Percentiles rank a stretch among this genome's conserved stretches.
phyloP scores from a whole-genome alignment of 2,329 filamentous ascomycete genomes.

The Alternaria sp. region DNA sequence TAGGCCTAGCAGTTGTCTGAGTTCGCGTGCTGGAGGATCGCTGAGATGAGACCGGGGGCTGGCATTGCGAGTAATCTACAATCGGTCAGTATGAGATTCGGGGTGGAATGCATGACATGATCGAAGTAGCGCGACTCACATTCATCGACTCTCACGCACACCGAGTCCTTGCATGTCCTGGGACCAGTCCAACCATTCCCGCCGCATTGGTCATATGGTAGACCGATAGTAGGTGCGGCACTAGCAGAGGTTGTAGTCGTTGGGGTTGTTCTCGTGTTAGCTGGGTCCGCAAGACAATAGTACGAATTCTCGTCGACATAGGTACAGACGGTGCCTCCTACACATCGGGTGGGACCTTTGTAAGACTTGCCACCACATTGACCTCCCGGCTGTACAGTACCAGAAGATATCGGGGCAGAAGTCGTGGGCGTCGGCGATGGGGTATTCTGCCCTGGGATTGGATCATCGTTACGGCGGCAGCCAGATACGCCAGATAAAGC shows the following conservation, averaged over 20 bases:
- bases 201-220: slow-evolving; percentile 24
- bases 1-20: slow-evolving; percentile 1
- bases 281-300: slow-evolving; percentile 23
- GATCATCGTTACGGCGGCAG: slow-evolving; percentile 43
- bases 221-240: slow-evolving; percentile 13
- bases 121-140: slow-evolving; percentile 2
- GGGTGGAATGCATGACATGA: not conserved
- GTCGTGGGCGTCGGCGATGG: slow-evolving; percentile 17
- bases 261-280: slow-evolving; percentile 15
- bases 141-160: slow-evolving; percentile 15
- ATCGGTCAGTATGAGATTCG: not conserved
- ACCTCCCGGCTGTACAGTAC: slow-evolving; percentile 21
- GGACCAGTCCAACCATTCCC: slow-evolving; percentile 20
- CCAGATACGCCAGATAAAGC: slow-evolving; percentile 55
- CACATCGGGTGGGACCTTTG: slow-evolving; percentile 23
- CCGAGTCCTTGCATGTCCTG: slow-evolving; percentile 18
- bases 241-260: slow-evolving; percentile 8
- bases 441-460: slow-evolving; percentile 19
- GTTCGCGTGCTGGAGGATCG: not conserved
- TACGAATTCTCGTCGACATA: slow-evolving; percentile 21
- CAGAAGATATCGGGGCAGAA: slow-evolving; percentile 18
- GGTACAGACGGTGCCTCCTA: slow-evolving; percentile 19
- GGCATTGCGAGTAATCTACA: slow-evolving; percentile 16
- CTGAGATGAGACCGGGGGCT: not conserved
- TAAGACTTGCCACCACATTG: slow-evolving; percentile 21